Conservation (phyloP, 305 asterid species). For the Solanum hybrid region DNA sequence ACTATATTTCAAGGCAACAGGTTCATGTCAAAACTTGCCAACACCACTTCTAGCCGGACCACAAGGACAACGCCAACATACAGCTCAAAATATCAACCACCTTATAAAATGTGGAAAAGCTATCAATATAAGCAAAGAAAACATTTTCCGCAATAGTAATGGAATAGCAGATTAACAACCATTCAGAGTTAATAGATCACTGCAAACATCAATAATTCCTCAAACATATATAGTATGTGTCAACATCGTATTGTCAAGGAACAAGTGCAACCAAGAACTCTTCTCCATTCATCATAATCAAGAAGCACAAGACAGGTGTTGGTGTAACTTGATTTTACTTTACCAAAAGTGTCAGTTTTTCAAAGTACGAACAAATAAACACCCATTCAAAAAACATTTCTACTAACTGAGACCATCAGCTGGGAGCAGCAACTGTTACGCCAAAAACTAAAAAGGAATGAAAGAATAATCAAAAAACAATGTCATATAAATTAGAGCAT, state of each 20-base stretch:
- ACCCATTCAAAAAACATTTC: not conserved
- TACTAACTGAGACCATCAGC: not conserved
- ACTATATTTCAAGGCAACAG: not conserved
- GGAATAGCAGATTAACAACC: not conserved
- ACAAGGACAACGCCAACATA: not conserved
- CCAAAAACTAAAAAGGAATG: not conserved
- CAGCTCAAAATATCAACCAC: not conserved
- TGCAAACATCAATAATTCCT: not conserved
- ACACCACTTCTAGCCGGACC: not conserved
- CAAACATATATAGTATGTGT: not conserved
- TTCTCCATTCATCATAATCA: not conserved
- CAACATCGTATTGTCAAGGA: not conserved
- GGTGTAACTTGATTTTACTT: not conserved
- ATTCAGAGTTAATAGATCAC: not conserved
- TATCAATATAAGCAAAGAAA: not conserved
- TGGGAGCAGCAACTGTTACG: not conserved
- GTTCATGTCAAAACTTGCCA: conserved; percentile 1
- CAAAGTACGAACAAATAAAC: not conserved
- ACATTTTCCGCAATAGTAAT: not conserved
- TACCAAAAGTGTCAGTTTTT: not conserved
- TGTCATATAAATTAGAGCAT: not conserved
- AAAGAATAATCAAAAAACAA: not conserved
- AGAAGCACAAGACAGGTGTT: not conserved
- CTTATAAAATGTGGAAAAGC: not conserved
- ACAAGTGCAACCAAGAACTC: not conserved